Evolutionary conservation across 768 basidiomycete genomes (phyloP), one percentile per base, ranked within the genome.

Genomic region (Auricularia auricula-judae): DNA sequence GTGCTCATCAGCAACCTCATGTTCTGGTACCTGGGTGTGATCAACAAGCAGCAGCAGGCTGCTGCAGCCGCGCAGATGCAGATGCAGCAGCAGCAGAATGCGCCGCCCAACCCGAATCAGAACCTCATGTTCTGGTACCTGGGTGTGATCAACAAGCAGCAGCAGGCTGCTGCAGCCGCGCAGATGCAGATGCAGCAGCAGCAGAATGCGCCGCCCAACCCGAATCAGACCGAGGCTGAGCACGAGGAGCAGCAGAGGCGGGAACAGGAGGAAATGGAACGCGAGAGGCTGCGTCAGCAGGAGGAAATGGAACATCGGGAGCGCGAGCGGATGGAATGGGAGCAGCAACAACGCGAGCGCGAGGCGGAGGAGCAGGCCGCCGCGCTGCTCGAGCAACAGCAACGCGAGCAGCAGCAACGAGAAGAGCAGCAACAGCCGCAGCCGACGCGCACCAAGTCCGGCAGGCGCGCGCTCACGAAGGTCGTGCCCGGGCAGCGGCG

Each of bases 1-100:
- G 97, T 90, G 63, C 78, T 92, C 65, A 93, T 91, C 74, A 91
- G 89, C 72, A 93, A 93, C 72, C 78, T 93, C 70, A 97, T 96
- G 93, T 98, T 99, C 81, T 99, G 97, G 97, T 99, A 98, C 73
- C 82, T 99, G 43, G 93, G 95, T 12, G 87, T 98, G 68, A 98
- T 98, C 76, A 97, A 98, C 76, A 94, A 96, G 76, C 84, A 91
- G 21, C 88, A 87, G 70, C 82, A 72, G 33, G 61, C 73, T 62
- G 77, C 80, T 14, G 74, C 78, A 3, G 72, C 77, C 12, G 60
- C 73, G 43, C 69, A 71, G 44, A 35, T 21, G 67, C 68, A 76
- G 72, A 70, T 58, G 29, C 71, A 61, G 56, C 54, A 63, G 34
- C 68, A 36, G 64, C 21, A 23, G 62, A 59, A 21, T 62, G 62